These are phyloP conservation scores for Primulina tabacum DNA, from an alignment of 257 asterid genomes.

Conservation along the genomic window DNA sequence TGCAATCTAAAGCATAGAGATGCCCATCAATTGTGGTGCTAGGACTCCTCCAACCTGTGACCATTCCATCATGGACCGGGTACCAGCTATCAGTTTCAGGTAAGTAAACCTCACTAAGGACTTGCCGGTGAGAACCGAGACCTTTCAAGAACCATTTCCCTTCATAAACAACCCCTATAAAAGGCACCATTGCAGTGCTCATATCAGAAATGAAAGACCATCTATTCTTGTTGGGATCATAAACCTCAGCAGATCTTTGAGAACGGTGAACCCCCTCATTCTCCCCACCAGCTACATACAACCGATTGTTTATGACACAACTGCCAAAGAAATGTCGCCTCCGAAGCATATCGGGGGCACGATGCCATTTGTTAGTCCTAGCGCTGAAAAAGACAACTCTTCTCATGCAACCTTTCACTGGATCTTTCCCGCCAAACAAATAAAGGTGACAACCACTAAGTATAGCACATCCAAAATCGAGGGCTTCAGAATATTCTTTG, in stretches of 20 bases:
- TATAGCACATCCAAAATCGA: conserved; percentile 41
- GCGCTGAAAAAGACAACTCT: conserved; percentile 42
- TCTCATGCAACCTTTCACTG: conserved; percentile 46
- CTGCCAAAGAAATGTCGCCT: conserved; percentile 40
- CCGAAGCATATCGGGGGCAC: conserved; percentile 49
- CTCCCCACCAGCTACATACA: conserved; percentile 48
- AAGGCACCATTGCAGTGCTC: conserved; percentile 46
- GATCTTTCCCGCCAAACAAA: conserved; percentile 45
- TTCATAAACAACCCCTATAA: conserved; percentile 39
- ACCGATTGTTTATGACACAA: conserved; percentile 44
- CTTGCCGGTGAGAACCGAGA: conserved; percentile 39
- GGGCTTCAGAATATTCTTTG: conserved; percentile 36
- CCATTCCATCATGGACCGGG: conserved; percentile 36
- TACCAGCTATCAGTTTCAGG: conserved; percentile 38
- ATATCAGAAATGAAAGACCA: conserved; percentile 42
- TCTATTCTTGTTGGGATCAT: conserved; percentile 42
- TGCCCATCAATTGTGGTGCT: conserved; percentile 32
- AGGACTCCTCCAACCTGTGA: conserved; percentile 44
- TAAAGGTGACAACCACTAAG: conserved; percentile 43
- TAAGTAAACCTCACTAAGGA: conserved; percentile 34
- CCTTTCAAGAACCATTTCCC: conserved; percentile 48
- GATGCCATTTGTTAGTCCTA: conserved; percentile 42
- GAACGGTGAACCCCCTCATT: conserved; percentile 37
- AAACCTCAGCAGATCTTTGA: conserved; percentile 39
- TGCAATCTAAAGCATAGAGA: conserved; percentile 35